Base-by-base conservation (phyloP, 495 filamentous ascomycete species). In the Penicillium steckii region DNA sequence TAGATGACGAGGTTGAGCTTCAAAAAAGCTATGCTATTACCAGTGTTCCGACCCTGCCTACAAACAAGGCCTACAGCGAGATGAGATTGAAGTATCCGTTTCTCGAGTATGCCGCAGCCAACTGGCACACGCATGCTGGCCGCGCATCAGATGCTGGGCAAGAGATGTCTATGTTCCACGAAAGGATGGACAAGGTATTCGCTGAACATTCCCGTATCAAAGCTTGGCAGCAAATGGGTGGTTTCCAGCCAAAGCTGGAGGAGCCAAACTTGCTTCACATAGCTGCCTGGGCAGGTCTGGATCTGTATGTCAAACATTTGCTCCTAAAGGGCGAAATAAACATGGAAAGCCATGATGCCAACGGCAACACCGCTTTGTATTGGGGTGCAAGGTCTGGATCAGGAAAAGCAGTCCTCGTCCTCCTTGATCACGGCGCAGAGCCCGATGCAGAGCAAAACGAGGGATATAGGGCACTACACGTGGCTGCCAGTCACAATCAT, bases 401-500 rank as follows among this genome's bases (percentile, higher is more conserved):
- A 44, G 40, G 27, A 2, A 56, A 56, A 12, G 49, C 62, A 30
- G 53, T 58, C 4, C 18, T 47, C n/a, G 2, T 65, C 17, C 55
- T 73, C 12, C 30, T 71, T 18, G 21, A 64, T 6, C 42, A 49
- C 46, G 66, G 63, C 2, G 61, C 60, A 12, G 46, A 61, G 13
- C 42, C 55, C 4, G 55, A 64, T 45, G 38, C 10, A 24, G 38
- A 60, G 18, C 55, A 55, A 10, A 22, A 48, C 17, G 9, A 43
- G 37, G 64, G 68, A 44, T 38, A 48, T 7, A 60, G 57, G 33
- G 64, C 66, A 5, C 38, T 72, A 21, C 67, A 73, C 49, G 12
- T 48, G 17, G 69, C 68, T 33, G 66, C 64, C 9, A 46, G 12
- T 12, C 23, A 49, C 2, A 62, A 64, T 15, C 60, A 56, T 19